Percentiles rank a stretch among this genome's conserved stretches.
These are phyloP conservation scores for Teunomyces gatunensis DNA, from an alignment of 805 yeast genomes.

Conservation along the genomic window DNA sequence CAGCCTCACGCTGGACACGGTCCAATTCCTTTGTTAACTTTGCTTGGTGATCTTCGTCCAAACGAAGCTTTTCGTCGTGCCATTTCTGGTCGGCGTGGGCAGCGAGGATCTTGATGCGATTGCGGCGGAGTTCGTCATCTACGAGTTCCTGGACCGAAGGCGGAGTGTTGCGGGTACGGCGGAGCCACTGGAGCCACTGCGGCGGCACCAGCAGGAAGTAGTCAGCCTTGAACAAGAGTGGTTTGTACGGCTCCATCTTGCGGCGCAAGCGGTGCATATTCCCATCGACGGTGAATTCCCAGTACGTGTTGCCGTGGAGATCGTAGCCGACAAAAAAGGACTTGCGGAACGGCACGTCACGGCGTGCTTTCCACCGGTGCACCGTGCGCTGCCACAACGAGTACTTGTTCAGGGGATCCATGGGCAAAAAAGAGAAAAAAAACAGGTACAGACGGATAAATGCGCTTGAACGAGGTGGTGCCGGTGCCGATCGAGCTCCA, in stretches of 20 bases:
- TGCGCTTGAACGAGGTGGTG: slow-evolving; percentile 27
- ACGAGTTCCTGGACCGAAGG: slow-evolving; percentile 66
- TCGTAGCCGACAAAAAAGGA: slow-evolving; percentile 75
- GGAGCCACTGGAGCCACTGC: slow-evolving; percentile 81
- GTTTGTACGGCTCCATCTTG: slow-evolving; percentile 55
- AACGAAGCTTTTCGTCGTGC: slow-evolving; percentile 32
- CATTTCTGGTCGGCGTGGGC: slow-evolving; percentile 45
- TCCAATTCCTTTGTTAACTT: slow-evolving; percentile 33
- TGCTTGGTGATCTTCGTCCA: slow-evolving; percentile 31
- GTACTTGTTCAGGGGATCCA: slow-evolving; percentile 53
- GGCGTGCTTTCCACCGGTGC: slow-evolving; percentile 58
- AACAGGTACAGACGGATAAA: not conserved
- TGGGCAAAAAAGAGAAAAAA: slow-evolving; percentile 11
- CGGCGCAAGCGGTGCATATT: slow-evolving; percentile 56
- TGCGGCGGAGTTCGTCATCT: slow-evolving; percentile 56
- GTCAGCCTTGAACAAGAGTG: slow-evolving; percentile 50
- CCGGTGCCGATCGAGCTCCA: slow-evolving; percentile 34
- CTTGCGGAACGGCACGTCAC: slow-evolving; percentile 66
- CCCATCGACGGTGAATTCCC: slow-evolving; percentile 69
- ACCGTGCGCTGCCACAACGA: slow-evolving; percentile 49
- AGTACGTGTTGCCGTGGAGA: slow-evolving; percentile 78
- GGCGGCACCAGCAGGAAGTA: slow-evolving; percentile 60
- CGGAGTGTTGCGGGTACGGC: slow-evolving; percentile 55
- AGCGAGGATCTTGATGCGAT: slow-evolving; percentile 49
- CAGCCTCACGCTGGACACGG: slow-evolving; percentile 15